Evolutionary conservation across 176 grass and related monocot species (phyloP).

Genomic region (Oryza punctata): DNA sequence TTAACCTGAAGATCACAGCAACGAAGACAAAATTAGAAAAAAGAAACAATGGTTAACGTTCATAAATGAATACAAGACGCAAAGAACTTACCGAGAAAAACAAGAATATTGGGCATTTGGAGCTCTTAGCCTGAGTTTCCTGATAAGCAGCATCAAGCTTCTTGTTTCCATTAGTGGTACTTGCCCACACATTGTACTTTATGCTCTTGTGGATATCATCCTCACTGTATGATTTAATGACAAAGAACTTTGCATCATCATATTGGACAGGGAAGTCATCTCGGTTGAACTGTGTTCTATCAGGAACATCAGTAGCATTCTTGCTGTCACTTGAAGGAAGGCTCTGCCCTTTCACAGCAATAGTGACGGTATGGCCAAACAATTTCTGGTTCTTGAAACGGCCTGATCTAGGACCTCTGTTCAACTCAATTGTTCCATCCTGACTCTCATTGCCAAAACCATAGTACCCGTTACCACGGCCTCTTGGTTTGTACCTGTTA

Average conservation of each 20-base stretch:
- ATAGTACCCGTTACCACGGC: constrained; percentile 60
- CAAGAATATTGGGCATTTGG: constrained; percentile 78
- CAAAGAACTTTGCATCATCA: constrained; percentile 82
- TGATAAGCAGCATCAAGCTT: constrained; percentile 81
- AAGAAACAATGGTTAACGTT: background rate
- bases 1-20: constrained; percentile 58
- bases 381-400: constrained; percentile 79
- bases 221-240: constrained; percentile 94
- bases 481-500: constrained; percentile 75
- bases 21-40: background rate
- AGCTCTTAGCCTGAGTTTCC: constrained; percentile 83
- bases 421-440: constrained; percentile 82
- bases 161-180: constrained; percentile 98
- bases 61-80: background rate
- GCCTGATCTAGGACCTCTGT: constrained; percentile 85
- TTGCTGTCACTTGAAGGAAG: constrained; percentile 60
- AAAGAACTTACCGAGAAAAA: constrained; percentile 79
- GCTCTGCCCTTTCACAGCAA: constrained; percentile 69
- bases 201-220: constrained; percentile 98
- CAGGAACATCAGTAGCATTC: constrained; percentile 47
- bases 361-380: constrained; percentile 61
- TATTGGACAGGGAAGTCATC: constrained; percentile 76
- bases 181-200: constrained; percentile 94
- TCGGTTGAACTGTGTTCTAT: constrained; percentile 66
- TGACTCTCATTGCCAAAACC: constrained; percentile 75